Base-by-base conservation (phyloP, 306 rosid genomes). In the Datisca glomerata region DNA sequence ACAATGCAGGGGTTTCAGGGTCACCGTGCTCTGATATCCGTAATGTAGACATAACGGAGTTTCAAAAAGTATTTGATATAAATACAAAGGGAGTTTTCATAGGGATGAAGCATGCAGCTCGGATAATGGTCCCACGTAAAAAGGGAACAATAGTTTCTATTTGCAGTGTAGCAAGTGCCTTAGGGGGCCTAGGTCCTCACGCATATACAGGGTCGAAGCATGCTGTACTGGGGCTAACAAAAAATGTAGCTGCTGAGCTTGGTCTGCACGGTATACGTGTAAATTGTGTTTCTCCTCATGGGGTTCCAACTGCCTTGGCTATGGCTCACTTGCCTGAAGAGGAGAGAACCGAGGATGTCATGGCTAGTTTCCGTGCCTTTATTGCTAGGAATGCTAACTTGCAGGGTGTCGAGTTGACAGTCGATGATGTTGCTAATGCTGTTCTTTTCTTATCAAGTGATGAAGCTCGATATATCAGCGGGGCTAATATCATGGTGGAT, bases 391-490 rank as follows among this genome's bases (percentile, higher is more conserved):
- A 56, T 27, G 94, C 93, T 2, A 87, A 87, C 52, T 41, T 87
- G 72, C 82, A 74, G 37, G 94, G 94, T 20, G 67, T 67, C 1
- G 89, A 87, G 19, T 52, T 83, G 41, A 65, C 79, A 1, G 43
- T 32, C 12, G 53, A 51, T 22, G 96, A 81, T 57, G 92, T 86
- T 14, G 94, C 92, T 8, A 86, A 86, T 51, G 81, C 79, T 7
- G 80, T 81, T 43, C 79, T 86, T 35, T 86, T 86, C 64, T 65
- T 86, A 43, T 92, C 94, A 8, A 81, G 94, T 24, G 85, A 86
- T 53, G 96, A 81, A 14, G 50, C 92, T 8, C 71, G 40, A 51
- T 81, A 79, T 48, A 46, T 86, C 3, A 86, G 94, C 47, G 94
- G 86, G 37, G 64, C 41, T 34, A 86, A 86, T 64, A 72, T 81